Conservation (phyloP, 345 rosid genomes). For the Camelina laxa region DNA sequence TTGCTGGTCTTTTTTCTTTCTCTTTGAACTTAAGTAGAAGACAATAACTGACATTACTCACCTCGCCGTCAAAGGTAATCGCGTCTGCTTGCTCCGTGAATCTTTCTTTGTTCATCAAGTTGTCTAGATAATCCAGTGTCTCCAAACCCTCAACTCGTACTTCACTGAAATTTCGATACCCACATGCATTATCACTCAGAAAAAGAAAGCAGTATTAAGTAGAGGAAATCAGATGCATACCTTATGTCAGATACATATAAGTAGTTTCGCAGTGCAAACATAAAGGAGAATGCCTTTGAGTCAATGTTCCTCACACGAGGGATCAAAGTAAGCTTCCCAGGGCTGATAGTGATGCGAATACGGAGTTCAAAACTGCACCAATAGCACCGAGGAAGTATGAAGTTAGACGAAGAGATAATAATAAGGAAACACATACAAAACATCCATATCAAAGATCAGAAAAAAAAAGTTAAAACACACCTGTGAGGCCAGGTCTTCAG, state of each 20-base stretch:
- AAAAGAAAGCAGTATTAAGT: neutral
- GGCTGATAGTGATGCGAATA: slow-evolving; percentile 71
- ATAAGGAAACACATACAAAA: slow-evolving; percentile 1
- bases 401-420: slow-evolving; percentile 24
- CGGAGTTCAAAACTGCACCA: slow-evolving; percentile 86
- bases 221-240: slow-evolving; percentile 45
- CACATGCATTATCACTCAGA: slow-evolving; percentile 10
- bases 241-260: slow-evolving; percentile 92
- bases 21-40: neutral
- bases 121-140: slow-evolving; percentile 93
- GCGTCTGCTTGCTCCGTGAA: slow-evolving; percentile 98
- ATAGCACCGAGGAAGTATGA: slow-evolving; percentile 12
- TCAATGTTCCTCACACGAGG: slow-evolving; percentile 95
- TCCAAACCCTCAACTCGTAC: slow-evolving; percentile 97
- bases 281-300: slow-evolving; percentile 78
- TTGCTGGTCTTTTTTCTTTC: neutral
- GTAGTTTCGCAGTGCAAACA: slow-evolving; percentile 73
- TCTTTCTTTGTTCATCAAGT: slow-evolving; percentile 66
- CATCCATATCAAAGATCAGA: neutral
- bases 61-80: slow-evolving; percentile 93
- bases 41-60: slow-evolving; percentile 37
- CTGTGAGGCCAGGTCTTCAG: slow-evolving; percentile 82
- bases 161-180: slow-evolving; percentile 71
- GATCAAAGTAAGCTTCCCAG: slow-evolving; percentile 83
- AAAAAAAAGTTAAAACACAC: slow-evolving; percentile 56